Evolutionary conservation across 139 green algal species (phyloP).

Genomic region (Nannochloris sp.): DNA sequence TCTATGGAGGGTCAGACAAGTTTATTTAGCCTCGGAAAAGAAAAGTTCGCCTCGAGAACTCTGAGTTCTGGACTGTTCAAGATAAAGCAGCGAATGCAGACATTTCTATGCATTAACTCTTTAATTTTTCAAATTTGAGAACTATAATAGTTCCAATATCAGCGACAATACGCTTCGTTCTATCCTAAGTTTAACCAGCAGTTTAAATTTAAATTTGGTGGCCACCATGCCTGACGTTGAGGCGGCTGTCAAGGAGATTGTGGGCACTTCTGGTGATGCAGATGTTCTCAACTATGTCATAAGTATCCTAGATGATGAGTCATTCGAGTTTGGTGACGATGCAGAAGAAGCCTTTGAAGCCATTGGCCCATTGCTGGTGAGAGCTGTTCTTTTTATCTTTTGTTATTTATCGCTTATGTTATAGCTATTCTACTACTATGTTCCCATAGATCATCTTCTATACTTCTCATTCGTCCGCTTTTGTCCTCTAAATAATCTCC

Average conservation of each 20-base stretch:
- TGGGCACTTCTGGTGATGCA: constrained; percentile 11
- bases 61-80: too few relatives aligned
- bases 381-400: not conserved
- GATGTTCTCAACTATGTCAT: constrained; percentile 17
- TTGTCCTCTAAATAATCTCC: not conserved
- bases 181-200: too few relatives aligned
- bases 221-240: too few relatives aligned
- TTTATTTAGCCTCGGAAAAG: too few relatives aligned
- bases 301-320: constrained; percentile 10
- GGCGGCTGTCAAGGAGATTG: too few relatives aligned
- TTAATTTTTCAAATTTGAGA: not conserved
- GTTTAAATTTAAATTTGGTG: too few relatives aligned
- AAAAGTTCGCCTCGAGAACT: too few relatives aligned
- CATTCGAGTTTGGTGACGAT: constrained; percentile 21
- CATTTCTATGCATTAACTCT: too few relatives aligned
- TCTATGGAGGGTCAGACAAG: too few relatives aligned
- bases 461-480: not conserved
- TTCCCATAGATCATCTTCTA: not conserved
- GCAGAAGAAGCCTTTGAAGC: constrained; percentile 16
- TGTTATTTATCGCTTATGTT: not conserved
- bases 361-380: constrained; percentile 19
- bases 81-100: too few relatives aligned
- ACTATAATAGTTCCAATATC: not conserved
- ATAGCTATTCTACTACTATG: too few relatives aligned
- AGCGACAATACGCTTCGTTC: too few relatives aligned